Evolutionary conservation across 148 eudicot species (phyloP).

Genomic region (Polygonum aviculare): DNA sequence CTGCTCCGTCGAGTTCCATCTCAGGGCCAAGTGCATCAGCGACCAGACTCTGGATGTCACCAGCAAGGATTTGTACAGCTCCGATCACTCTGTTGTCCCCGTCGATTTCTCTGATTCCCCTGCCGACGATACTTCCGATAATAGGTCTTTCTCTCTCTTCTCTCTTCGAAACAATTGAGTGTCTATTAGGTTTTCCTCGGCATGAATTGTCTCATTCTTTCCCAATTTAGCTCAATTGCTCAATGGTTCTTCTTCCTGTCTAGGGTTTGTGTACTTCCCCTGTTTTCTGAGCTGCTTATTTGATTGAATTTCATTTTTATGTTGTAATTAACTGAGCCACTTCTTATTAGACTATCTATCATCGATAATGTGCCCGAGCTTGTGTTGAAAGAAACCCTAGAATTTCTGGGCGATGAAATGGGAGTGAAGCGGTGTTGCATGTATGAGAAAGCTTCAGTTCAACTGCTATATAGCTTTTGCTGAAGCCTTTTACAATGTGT

Average conservation of each 20-base stretch:
- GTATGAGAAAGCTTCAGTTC: neutral
- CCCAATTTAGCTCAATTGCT: neutral
- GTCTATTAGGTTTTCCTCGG: neutral
- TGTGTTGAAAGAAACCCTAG: neutral
- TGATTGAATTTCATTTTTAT: neutral
- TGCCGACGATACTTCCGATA: conserved; percentile 36
- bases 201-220: conserved; percentile 1
- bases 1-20: conserved; percentile 89
- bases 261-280: neutral
- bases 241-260: neutral
- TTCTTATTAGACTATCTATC: neutral
- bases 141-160: conserved; percentile 18
- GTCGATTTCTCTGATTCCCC: conserved; percentile 66
- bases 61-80: conserved; percentile 66
- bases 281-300: neutral
- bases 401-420: neutral
- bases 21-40: conserved; percentile 59
- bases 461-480: neutral
- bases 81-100: conserved; percentile 75
- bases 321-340: neutral
- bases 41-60: conserved; percentile 88
- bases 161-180: neutral
- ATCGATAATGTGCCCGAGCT: neutral
- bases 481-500: neutral
- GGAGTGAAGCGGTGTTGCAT: neutral